Percentiles rank a stretch among this genome's conserved stretches.
phyloP scores from a whole-genome alignment of 2,329 filamentous ascomycete species.

The Stagonosporopsis cucurbitacearum region DNA sequence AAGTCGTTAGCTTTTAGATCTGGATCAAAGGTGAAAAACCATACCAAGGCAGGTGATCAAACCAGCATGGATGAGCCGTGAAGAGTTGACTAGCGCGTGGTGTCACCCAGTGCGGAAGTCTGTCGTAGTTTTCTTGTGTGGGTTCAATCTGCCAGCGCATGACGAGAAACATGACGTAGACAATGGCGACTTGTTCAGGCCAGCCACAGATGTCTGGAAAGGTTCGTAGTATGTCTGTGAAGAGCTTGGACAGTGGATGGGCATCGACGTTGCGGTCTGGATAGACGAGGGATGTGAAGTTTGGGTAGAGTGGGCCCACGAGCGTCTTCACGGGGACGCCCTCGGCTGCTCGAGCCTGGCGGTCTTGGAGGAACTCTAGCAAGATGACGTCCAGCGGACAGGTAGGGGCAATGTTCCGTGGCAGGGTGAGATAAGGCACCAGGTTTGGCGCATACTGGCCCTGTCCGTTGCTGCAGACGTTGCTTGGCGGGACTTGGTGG shows the following conservation, averaged over 20 bases:
- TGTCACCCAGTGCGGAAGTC: slow-evolving; percentile 74
- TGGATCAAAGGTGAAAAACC: not conserved
- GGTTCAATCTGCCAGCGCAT: slow-evolving; percentile 85
- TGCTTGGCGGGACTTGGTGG: slow-evolving; percentile 39
- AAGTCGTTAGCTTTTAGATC: slow-evolving; percentile 18
- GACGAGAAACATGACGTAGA: slow-evolving; percentile 86
- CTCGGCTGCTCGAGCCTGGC: slow-evolving; percentile 69
- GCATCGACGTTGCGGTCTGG: slow-evolving; percentile 67
- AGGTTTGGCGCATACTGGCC: slow-evolving; percentile 41
- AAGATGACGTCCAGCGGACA: slow-evolving; percentile 82
- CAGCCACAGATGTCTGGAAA: slow-evolving; percentile 80
- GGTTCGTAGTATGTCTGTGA: slow-evolving; percentile 83
- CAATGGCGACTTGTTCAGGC: slow-evolving; percentile 80
- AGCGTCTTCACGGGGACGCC: slow-evolving; percentile 70
- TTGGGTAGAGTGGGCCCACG: slow-evolving; percentile 79
- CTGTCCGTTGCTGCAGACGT: slow-evolving; percentile 30
- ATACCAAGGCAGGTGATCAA: slow-evolving; percentile 78
- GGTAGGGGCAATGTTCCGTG: slow-evolving; percentile 68
- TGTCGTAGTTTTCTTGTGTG: slow-evolving; percentile 78
- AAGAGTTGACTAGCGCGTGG: slow-evolving; percentile 72
- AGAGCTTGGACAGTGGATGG: slow-evolving; percentile 82
- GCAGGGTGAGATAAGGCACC: slow-evolving; percentile 47
- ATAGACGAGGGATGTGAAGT: slow-evolving; percentile 78
- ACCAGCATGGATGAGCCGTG: slow-evolving; percentile 76
- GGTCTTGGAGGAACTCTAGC: slow-evolving; percentile 76